A percentile compares a stretch with the other conserved stretches of the same genome.
These are phyloP conservation scores for Jacaranda mimosifolia DNA, from an alignment of 257 asterid genomes.

Conservation along the genomic window DNA sequence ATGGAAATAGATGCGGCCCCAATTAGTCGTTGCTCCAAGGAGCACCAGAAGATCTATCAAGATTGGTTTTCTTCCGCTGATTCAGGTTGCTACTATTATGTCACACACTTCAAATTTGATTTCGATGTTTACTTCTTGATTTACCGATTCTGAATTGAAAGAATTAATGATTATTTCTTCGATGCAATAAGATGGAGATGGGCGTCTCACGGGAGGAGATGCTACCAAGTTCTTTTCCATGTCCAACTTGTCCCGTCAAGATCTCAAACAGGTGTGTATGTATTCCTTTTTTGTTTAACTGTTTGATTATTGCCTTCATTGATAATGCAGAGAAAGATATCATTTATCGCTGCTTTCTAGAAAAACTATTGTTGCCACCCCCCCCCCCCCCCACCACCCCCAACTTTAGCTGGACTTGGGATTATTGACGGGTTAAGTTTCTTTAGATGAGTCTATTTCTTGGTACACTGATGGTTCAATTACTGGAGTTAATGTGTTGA, in stretches of 20 bases:
- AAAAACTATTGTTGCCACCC: too few relatives aligned
- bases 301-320: slow-evolving; percentile 1
- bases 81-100: slow-evolving; percentile 60
- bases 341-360: not conserved
- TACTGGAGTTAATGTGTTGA: slow-evolving; percentile 19
- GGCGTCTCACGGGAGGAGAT: slow-evolving; percentile 83
- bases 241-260: slow-evolving; percentile 87
- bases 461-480: not conserved
- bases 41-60: slow-evolving; percentile 85
- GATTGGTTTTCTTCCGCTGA: slow-evolving; percentile 83
- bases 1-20: slow-evolving; percentile 93
- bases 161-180: slow-evolving; percentile 17
- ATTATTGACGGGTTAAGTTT: slow-evolving; percentile 6
- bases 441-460: not conserved
- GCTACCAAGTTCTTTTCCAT: slow-evolving; percentile 88
- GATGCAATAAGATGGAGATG: slow-evolving; percentile 79
- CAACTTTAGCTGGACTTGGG: not conserved
- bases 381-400: too few relatives aligned
- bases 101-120: not conserved
- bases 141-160: not conserved
- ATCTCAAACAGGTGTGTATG: slow-evolving; percentile 78
- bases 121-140: not conserved
- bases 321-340: not conserved
- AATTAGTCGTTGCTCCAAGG: slow-evolving; percentile 78
- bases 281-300: not conserved